Evolutionary conservation across 2,329 filamentous ascomycete genomes (phyloP).

Genomic region (Corynespora cassiicola): DNA sequence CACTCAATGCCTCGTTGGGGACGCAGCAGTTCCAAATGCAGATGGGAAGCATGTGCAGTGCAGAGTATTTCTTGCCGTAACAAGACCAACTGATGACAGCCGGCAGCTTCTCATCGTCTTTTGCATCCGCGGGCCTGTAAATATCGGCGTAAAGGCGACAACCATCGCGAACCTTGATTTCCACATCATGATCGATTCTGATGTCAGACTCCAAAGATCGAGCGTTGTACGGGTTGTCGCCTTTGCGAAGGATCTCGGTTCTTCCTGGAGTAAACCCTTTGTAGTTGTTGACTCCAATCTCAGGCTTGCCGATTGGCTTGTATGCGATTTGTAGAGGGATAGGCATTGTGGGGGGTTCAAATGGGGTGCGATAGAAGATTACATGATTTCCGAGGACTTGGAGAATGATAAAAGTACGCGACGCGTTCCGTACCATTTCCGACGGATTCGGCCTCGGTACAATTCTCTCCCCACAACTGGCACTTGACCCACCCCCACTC

Average conservation of each 20-base stretch:
- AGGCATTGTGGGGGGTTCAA: slow-evolving; percentile 42
- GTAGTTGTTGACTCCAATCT: slow-evolving; percentile 50
- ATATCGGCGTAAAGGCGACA: slow-evolving; percentile 52
- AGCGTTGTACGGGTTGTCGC: slow-evolving; percentile 46
- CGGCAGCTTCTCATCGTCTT: slow-evolving; percentile 45
- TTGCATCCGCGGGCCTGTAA: slow-evolving; percentile 47
- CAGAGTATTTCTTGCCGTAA: slow-evolving; percentile 54
- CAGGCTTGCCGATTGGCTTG: slow-evolving; percentile 42
- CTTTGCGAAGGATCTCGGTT: slow-evolving; percentile 46
- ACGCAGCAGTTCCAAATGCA: slow-evolving; percentile 50
- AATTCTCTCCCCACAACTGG: too few relatives aligned
- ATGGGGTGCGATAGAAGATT: too few relatives aligned
- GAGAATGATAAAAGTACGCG: too few relatives aligned
- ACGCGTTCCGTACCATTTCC: too few relatives aligned
- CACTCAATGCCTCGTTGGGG: slow-evolving; percentile 23
- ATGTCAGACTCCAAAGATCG: slow-evolving; percentile 48
- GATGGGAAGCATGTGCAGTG: slow-evolving; percentile 48
- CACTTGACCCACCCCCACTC: too few relatives aligned
- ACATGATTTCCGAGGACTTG: too few relatives aligned
- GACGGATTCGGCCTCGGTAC: too few relatives aligned
- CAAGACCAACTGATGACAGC: slow-evolving; percentile 53
- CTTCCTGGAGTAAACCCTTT: slow-evolving; percentile 48
- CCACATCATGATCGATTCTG: slow-evolving; percentile 54
- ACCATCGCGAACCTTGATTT: slow-evolving; percentile 53
- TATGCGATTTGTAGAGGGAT: slow-evolving; percentile 36